Evolutionary conservation across 176 grass and related monocot genomes (phyloP), one percentile per base, ranked within the genome.

Genomic region (Lolium rigidum): DNA sequence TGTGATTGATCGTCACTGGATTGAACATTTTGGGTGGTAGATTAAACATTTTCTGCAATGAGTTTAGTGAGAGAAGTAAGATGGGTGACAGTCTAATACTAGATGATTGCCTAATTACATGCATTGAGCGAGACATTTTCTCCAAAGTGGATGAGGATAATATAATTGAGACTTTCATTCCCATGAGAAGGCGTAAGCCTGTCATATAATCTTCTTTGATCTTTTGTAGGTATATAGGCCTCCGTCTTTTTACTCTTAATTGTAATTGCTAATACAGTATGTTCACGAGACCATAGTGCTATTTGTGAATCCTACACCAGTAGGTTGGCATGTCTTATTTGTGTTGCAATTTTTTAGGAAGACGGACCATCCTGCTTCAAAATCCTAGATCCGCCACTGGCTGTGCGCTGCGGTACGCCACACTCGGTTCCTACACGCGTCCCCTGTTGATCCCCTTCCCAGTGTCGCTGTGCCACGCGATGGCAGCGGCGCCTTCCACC

Each of bases 401-500:
- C 66, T 20, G 16, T 21, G 18, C 3, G 18, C 68, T 71, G 18
- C 18, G 9, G 17, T n/a, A 44, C 18, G 38, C 68, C 17, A 22
- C 69, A 3, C 43, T 76, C 55, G 25, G 49, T 76, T 55, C 49
- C 74, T 50, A 11, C 25, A 15, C 48, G 25, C 49, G 4, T 3
- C 56, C 56, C 86, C 77, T 37, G 76, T 39, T 22, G 46, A 46
- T 52, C 69, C 56, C 56, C 67, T 15, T 61, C 56, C 48, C 12
- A 28, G 26, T 28, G 21, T 4, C 0, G 21, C 41, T 17, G 47
- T 52, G 21, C 21, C 43, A 25, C 22, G 72, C 25, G 25, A 67
- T 80, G 82, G 87, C 76, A 18, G 76, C 77, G 59, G 48, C 61
- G 15, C 66, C 82, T 17, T 64, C 76, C 47, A 31, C 72, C 14